Evolutionary conservation across 1,284 basidiomycete species (phyloP), one percentile per base, ranked within the genome.

Genomic region (Fomitopsis palustris): DNA sequence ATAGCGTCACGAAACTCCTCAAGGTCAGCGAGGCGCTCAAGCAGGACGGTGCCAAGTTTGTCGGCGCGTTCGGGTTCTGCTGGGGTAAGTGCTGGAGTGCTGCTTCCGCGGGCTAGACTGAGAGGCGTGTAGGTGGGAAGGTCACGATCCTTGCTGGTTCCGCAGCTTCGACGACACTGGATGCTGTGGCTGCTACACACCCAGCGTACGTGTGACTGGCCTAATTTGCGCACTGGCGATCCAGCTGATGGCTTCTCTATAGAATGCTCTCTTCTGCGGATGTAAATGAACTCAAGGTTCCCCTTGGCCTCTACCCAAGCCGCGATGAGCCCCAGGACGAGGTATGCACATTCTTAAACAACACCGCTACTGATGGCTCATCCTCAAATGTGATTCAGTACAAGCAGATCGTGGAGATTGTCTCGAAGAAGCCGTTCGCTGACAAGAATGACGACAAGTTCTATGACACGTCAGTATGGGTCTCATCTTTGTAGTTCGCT

Each of bases 241-340:
- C 17, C 17, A 25, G 2, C 21, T 27, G 21, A 47, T 3, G 7
- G 1, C 5, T 14, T 47, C 25, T 16, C 21, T 33, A 17, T 8
- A 85, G 83, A 6, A 85, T 87, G 83, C 72, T 88, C n/a, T 79
- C 78, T 16, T 75, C 77, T 10, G 73, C 75, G 5, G 86, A 88
- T 63, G 81, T 80, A 1, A 69, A 74, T 6, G 77, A 79, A 41
- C 69, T 87, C 37, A 75, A 76, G 12, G 77, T 87, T 16, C 86
- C 86, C 25, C 66, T 87, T 29, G 86, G 76, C 3, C 76, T 85
- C 37, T 88, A 85, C 72, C 78, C 81, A 19, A 85, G 84, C 54
- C 80, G 81, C 54, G 86, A 88, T 65, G 86, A 88, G 67, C 77
- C 83, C 3, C 65, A 76, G 4, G 79, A 82, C 4, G 82, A 82